These are phyloP conservation scores for Carex scoparia DNA, from an alignment of 176 grass and related monocot genomes.

Conservation along the genomic window DNA sequence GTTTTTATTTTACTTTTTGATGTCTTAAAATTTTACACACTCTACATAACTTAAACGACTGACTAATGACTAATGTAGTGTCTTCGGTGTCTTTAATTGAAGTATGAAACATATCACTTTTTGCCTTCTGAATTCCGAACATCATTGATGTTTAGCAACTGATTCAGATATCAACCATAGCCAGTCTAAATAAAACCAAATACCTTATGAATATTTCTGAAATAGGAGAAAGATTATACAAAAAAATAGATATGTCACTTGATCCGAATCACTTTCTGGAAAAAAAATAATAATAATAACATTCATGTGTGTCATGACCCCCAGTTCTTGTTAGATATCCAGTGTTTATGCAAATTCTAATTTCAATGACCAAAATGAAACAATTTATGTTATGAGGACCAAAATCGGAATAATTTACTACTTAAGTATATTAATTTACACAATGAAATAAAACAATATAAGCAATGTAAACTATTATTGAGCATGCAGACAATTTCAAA, in stretches of 20 bases:
- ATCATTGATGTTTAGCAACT: not conserved
- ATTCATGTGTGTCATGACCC: too few species aligned
- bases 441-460: not conserved
- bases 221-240: not conserved
- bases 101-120: not conserved
- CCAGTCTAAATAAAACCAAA: not conserved
- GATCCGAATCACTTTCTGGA: not conserved
- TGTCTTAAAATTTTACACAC: not conserved
- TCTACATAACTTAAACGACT: too few species aligned
- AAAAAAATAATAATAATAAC: too few species aligned
- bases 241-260: not conserved
- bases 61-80: too few species aligned
- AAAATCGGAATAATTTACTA: not conserved
- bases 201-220: not conserved
- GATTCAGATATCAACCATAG: not conserved
- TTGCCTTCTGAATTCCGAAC: not conserved
- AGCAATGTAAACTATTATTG: constrained; percentile 2
- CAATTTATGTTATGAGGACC: too few species aligned
- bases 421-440: not conserved
- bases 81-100: too few species aligned
- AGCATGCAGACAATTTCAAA: constrained; percentile 75
- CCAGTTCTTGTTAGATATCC: not conserved
- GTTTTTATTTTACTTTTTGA: not conserved
- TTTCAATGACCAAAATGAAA: not conserved
- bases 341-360: not conserved